phyloP scores from a whole-genome alignment of 2,329 filamentous ascomycete species.

The Phaeosphaeria sp. region DNA sequence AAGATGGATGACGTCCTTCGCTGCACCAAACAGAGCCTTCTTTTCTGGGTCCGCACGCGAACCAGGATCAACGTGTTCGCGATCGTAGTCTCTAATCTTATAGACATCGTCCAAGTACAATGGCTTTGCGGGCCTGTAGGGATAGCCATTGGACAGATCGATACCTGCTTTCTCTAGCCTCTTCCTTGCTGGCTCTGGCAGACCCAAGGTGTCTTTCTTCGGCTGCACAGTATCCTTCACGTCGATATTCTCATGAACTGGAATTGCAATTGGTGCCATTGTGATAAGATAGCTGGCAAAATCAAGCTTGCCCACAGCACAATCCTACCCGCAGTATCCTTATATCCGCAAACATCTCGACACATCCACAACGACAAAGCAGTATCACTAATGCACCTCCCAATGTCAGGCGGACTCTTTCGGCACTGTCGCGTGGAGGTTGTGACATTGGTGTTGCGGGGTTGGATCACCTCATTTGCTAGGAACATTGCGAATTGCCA shows the following conservation, averaged over 20 bases:
- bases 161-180: constrained; percentile 72
- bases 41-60: constrained; percentile 61
- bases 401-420: background rate
- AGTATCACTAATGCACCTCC: constrained; percentile 21
- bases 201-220: constrained; percentile 67
- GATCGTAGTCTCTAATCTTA: constrained; percentile 63
- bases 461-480: constrained; percentile 44
- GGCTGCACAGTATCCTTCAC: constrained; percentile 65
- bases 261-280: constrained; percentile 67
- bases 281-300: constrained; percentile 10
- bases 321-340: constrained; percentile 6
- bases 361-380: background rate
- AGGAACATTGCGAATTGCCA: constrained; percentile 39
- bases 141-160: constrained; percentile 73
- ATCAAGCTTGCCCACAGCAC: no score
- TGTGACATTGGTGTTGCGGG: constrained; percentile 37
- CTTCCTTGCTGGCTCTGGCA: constrained; percentile 64
- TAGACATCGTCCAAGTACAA: constrained; percentile 74
- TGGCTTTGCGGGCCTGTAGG: constrained; percentile 71
- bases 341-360: constrained; percentile 16
- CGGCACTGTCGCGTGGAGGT: constrained; percentile 10
- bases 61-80: constrained; percentile 42
- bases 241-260: constrained; percentile 57
- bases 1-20: constrained; percentile 52
- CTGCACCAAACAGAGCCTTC: constrained; percentile 42